Evolutionary conservation across 2,329 filamentous ascomycete species (phyloP), one percentile per base, ranked within the genome.

Genomic region (Fusarium brevicatenulatum): DNA sequence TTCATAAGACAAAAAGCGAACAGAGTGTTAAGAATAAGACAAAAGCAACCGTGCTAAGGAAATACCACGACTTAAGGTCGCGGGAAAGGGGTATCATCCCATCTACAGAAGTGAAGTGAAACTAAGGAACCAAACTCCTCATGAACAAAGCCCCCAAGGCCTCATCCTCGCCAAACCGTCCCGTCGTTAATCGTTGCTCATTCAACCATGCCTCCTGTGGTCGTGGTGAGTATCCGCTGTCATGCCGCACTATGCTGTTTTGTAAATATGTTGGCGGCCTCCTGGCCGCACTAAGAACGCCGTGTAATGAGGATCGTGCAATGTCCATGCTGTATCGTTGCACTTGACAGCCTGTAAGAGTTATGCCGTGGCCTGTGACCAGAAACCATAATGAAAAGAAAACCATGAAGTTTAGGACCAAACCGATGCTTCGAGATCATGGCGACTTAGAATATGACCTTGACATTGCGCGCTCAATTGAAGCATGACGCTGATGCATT

Each of bases 401-500:
- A 74, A 40, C 63, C 63, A 61, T 46, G 46, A 55, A 63, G 62
- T 58, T 66, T 53, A 63, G 49, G 25, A 60, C 42, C 55, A 72
- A 61, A 44, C 49, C 49, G 63, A 60, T 50, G 37, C 39, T 49
- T 36, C 47, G 43, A 46, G 28, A 52, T 76, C 62, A 79, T 19
- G 82, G 79, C 32, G 81, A 79, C 54, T 81, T 81, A 30, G 78
- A 66, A 23, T 64, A 71, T 39, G 75, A 64, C 60, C 70, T 70
- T 40, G 84, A 82, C 86, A 90, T 90, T 68, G 87, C 82, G 72
- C 83, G 84, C 79, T 91, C 90, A 75, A 91, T 88, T 12, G 87
- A 90, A n/a, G 88, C 87, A 76, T 89, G 89, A 21, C 90, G 85
- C 75, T 89, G 87, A 55, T 89, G 88, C 83, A 92, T 86, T 63